These are phyloP conservation scores for Cystobasidium ongulense DNA, from an alignment of 768 basidiomycete genomes.

Conservation along the genomic window DNA sequence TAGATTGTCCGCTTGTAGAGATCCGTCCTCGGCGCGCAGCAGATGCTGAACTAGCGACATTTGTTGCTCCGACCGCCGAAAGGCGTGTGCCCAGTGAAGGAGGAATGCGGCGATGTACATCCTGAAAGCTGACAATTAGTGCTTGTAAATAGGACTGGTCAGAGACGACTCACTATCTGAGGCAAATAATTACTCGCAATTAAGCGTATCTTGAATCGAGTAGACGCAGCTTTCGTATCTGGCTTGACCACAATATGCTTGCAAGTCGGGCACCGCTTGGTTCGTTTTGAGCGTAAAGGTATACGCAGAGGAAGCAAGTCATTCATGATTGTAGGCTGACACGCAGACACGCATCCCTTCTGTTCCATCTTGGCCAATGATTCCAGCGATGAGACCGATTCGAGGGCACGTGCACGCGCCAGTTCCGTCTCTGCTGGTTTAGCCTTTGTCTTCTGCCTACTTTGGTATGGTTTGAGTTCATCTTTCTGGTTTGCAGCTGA, in stretches of 20 bases:
- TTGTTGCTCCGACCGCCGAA: conserved; percentile 45
- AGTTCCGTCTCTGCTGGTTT: conserved; percentile 44
- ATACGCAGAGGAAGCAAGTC: conserved; percentile 66
- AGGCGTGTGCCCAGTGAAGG: conserved; percentile 50
- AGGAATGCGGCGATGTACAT: conserved; percentile 16
- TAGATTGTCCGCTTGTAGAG: not conserved
- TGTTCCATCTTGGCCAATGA: not conserved
- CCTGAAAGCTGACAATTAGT: conserved; percentile 27
- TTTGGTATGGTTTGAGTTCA: not conserved
- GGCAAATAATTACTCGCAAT: conserved; percentile 92
- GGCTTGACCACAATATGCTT: conserved; percentile 97
- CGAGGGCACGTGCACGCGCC: conserved; percentile 53
- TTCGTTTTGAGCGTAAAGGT: conserved; percentile 83
- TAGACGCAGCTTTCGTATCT: conserved; percentile 89
- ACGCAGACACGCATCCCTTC: not conserved
- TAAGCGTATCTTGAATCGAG: conserved; percentile 93
- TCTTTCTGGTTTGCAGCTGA: not conserved
- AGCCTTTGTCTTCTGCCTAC: not conserved
- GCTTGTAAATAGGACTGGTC: conserved; percentile 42
- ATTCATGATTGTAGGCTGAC: not conserved
- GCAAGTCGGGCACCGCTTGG: conserved; percentile 89
- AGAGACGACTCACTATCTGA: conserved; percentile 56
- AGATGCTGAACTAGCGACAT: not conserved
- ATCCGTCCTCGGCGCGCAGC: not conserved
- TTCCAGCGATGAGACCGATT: conserved; percentile 52